These are phyloP conservation scores for Leptographium galeiforme DNA, from an alignment of 2,329 filamentous ascomycete species.

Conservation along the genomic window DNA sequence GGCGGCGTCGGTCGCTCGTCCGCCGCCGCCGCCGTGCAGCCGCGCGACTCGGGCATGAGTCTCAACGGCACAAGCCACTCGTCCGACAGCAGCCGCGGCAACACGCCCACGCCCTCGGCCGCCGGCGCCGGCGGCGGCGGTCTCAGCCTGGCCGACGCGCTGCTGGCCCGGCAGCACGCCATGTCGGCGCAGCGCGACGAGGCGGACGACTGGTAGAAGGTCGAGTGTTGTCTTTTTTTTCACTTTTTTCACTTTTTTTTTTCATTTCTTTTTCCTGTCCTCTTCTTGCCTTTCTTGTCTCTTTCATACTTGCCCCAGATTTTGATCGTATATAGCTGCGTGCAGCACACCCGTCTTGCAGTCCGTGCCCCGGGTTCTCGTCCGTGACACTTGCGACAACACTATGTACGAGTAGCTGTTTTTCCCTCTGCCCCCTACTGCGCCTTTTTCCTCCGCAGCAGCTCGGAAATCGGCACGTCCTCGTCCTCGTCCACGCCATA, in stretches of 20 bases:
- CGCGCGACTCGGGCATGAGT: slow-evolving; percentile 60
- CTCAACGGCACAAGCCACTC: slow-evolving; percentile 37
- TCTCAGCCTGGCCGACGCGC: slow-evolving; percentile 64
- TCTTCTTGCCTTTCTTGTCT: neutral
- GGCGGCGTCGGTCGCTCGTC: slow-evolving; percentile 53
- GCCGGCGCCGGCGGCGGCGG: slow-evolving; percentile 62
- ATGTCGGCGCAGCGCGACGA: slow-evolving; percentile 62
- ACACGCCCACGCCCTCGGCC: slow-evolving; percentile 57
- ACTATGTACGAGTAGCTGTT: too few species aligned
- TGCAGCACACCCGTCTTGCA: neutral
- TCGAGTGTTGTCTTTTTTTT: neutral
- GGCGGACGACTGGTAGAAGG: slow-evolving; percentile 47
- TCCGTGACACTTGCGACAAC: too few species aligned
- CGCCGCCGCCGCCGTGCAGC: slow-evolving; percentile 47
- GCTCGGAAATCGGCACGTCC: slow-evolving; percentile 56
- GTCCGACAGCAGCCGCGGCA: slow-evolving; percentile 42
- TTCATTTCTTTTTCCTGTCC: neutral
- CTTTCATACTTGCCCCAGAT: neutral
- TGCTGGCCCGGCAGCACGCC: slow-evolving; percentile 61
- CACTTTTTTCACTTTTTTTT: neutral
- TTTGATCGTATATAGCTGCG: neutral
- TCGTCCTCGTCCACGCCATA: slow-evolving; percentile 52
- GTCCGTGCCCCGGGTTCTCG: too few species aligned
- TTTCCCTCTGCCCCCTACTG: too few species aligned
- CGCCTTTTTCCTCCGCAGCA: slow-evolving; percentile 37